phyloP scores from a whole-genome alignment of 306 rosid genomes.

The Abrus precatorius region DNA sequence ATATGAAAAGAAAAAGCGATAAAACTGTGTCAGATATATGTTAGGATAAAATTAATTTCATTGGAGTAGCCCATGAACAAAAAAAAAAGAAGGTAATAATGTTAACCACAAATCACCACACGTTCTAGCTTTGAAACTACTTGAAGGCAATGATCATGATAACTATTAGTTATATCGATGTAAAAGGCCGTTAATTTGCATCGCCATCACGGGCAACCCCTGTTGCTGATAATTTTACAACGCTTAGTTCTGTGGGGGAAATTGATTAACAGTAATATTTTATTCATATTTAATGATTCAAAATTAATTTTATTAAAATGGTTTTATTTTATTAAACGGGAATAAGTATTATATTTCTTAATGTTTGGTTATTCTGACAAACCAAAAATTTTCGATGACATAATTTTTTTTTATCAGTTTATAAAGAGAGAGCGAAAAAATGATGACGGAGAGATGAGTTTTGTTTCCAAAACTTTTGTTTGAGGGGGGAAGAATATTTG shows the following conservation, averaged over 20 bases:
- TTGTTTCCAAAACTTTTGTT: neutral
- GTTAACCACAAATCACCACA: conserved; percentile 22
- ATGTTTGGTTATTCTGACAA: neutral
- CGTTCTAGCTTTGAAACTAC: conserved; percentile 24
- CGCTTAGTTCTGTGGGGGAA: neutral
- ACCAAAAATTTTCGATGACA: neutral
- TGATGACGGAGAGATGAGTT: too few relatives aligned
- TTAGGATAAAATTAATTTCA: neutral
- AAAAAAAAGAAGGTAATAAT: conserved; percentile 13
- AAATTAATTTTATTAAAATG: too few relatives aligned
- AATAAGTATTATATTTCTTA: neutral
- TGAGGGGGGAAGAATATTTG: conserved; percentile 25
- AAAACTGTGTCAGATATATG: too few relatives aligned
- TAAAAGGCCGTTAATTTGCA: neutral
- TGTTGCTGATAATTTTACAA: neutral
- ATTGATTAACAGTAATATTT: neutral
- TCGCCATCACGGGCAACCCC: neutral
- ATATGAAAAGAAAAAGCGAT: neutral
- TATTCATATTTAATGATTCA: too few relatives aligned
- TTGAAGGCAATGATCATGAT: neutral
- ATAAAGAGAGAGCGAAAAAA: too few relatives aligned
- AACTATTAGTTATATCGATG: neutral
- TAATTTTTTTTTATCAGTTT: neutral
- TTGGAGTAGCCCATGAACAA: neutral
- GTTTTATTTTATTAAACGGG: too few relatives aligned